These are phyloP conservation scores for Aureobasidium namibiae DNA, from an alignment of 2,329 filamentous ascomycete species.

Conservation along the genomic window DNA sequence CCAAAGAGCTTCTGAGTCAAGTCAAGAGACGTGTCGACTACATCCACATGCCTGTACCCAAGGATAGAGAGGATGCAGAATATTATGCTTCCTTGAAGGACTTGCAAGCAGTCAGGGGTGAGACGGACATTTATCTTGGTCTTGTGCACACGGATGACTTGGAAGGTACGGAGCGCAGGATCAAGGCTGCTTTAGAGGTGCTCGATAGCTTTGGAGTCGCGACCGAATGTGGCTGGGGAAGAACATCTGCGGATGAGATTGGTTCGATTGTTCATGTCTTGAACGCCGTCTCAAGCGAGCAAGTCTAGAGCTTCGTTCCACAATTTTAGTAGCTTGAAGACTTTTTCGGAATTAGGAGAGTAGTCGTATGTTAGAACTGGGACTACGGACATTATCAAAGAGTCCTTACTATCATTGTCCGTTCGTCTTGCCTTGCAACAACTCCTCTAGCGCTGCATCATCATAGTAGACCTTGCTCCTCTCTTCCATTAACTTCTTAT, in stretches of 20 bases:
- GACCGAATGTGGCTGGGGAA: slow-evolving; percentile 36
- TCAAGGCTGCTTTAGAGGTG: slow-evolving; percentile 28
- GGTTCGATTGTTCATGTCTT: slow-evolving; percentile 19
- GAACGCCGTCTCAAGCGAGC: slow-evolving; percentile 11
- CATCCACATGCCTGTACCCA: slow-evolving; percentile 39
- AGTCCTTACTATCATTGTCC: not conserved
- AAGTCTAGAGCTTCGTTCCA: not conserved
- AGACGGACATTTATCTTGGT: slow-evolving; percentile 33
- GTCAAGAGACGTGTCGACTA: slow-evolving; percentile 29
- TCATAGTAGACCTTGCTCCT: slow-evolving; percentile 17
- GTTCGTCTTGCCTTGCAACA: slow-evolving; percentile 1
- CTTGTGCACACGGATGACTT: slow-evolving; percentile 33
- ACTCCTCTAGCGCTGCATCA: slow-evolving; percentile 13
- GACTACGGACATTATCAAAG: not conserved
- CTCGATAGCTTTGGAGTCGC: slow-evolving; percentile 31
- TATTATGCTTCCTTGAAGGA: slow-evolving; percentile 34
- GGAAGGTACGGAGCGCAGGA: slow-evolving; percentile 31
- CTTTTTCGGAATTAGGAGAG: no score
- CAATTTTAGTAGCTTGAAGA: no score
- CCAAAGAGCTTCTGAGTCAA: slow-evolving; percentile 24
- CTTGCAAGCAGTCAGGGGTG: slow-evolving; percentile 22
- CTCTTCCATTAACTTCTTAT: slow-evolving; percentile 16
- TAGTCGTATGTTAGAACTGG: no score
- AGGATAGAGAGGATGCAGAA: slow-evolving; percentile 26
- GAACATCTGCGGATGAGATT: slow-evolving; percentile 26